Base-by-base conservation (phyloP, 768 basidiomycete genomes). In the Kwoniella sp. region DNA sequence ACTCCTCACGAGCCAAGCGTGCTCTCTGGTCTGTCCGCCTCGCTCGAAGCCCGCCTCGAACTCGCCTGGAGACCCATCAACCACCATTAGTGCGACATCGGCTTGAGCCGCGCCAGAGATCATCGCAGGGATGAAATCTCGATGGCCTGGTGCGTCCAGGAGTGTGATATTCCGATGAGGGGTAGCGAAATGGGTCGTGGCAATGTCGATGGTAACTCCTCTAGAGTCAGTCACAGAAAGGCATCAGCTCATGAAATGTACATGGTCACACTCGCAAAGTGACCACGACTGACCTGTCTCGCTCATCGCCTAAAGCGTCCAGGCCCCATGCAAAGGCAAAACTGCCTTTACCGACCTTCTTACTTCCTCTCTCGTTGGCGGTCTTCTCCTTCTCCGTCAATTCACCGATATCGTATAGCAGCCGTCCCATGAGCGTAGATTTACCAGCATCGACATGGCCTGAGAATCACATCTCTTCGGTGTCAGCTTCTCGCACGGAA, bases 391-490 rank as follows among this genome's bases (percentile, higher is more conserved):
- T 93, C 74, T 98, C 93, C 66, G 90, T 90, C 55, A 97, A 78
- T 70, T 86, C 85, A 15, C 96, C 96, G 1, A 95, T 85, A 68
- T 98, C 96, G 79, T 97, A 97, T 57, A 98, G 75, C 64, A 99
- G 74, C 61, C 95, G 85, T 1, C 96, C 96, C 92, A 98, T 97
- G 28, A 99, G 82, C 0, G 96, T 99, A 4, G 93, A 96, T 81
- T 99, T 99, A 26, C 96, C 96, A 20, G 96, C 96, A 82, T 99
- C 96, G 66, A 99, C 96, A 75, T 99, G 96, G 41, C 96, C 95
- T 97, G 9, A 17, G 17, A n/a, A 48, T 34, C 29, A 31, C 20
- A 8, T 63, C 37, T 58, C 31, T 48, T 47, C 9, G 25, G n/a
- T n/a, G n/a, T n/a, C 15, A 22, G n/a, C 12, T 0, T 17, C 13